A percentile compares a stretch with the other conserved stretches of the same genome.
phyloP scores from a whole-genome alignment of 106 monocot species.

The Platanthera guangdongensis region DNA sequence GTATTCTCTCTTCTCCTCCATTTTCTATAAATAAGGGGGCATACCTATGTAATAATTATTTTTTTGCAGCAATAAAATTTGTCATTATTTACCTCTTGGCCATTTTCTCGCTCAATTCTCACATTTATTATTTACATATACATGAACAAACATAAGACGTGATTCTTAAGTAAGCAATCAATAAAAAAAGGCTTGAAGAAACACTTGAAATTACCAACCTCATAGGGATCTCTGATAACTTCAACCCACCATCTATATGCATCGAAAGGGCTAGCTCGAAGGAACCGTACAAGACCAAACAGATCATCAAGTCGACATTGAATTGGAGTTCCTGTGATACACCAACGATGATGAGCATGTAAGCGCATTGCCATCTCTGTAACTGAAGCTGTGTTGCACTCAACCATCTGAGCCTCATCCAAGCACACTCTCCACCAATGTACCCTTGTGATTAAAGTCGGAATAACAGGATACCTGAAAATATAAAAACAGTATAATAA shows the following conservation, averaged over 20 bases:
- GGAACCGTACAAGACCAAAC: slow-evolving; percentile 85
- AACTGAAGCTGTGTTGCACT: slow-evolving; percentile 72
- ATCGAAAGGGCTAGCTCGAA: slow-evolving; percentile 72
- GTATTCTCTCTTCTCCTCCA: no score
- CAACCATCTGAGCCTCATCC: slow-evolving; percentile 99
- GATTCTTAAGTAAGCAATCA: neutral
- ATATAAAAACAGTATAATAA: neutral
- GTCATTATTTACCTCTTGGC: no score
- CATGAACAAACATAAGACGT: neutral
- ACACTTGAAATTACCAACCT: slow-evolving; percentile 35
- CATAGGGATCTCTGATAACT: slow-evolving; percentile 91
- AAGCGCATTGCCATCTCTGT: slow-evolving; percentile 97
- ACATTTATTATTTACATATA: neutral
- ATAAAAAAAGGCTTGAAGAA: neutral
- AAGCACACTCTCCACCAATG: slow-evolving; percentile 96
- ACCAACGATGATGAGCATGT: slow-evolving; percentile 74
- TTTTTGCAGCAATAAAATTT: no score
- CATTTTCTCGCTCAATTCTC: no score
- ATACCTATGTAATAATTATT: no score
- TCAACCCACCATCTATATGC: slow-evolving; percentile 85
- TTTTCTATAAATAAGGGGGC: no score
- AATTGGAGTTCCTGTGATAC: slow-evolving; percentile 94
- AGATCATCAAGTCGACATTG: slow-evolving; percentile 85
- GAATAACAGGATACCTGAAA: slow-evolving; percentile 84
- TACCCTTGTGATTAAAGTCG: slow-evolving; percentile 84